Conservation (phyloP, 2,329 filamentous ascomycete species). For the Plenodomus biglobosus region DNA sequence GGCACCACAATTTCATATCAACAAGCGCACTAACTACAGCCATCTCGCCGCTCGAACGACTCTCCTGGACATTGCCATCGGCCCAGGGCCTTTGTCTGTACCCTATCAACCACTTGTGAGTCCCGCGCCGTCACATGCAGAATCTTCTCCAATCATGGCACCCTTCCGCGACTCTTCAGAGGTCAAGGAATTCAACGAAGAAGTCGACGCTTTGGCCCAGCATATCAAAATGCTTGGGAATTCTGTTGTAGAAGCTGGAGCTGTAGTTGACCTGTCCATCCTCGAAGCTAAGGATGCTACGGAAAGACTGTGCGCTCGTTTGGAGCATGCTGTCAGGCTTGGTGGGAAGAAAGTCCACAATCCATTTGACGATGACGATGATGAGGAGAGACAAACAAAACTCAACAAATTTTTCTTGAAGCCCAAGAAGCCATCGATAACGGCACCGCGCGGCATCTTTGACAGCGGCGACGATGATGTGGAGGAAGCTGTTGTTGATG, state of each 20-base stretch:
- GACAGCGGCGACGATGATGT: constrained; percentile 10
- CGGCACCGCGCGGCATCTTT: constrained; percentile 12
- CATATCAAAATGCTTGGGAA: constrained; percentile 52
- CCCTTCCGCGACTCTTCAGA: constrained; percentile 26
- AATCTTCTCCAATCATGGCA: constrained; percentile 17
- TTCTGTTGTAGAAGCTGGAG: constrained; percentile 73
- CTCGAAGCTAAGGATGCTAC: constrained; percentile 76
- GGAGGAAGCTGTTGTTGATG: background rate
- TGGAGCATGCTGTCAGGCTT: constrained; percentile 71
- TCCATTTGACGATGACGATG: constrained; percentile 44
- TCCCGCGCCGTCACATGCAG: constrained; percentile 24
- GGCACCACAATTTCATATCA: constrained; percentile 55
- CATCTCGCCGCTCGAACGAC: constrained; percentile 65
- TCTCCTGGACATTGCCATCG: constrained; percentile 74
- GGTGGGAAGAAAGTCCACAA: constrained; percentile 47
- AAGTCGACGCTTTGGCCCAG: constrained; percentile 67
- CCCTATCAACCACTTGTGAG: constrained; percentile 35
- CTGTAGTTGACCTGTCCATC: constrained; percentile 56
- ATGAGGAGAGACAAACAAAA: constrained; percentile 55
- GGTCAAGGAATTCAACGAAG: constrained; percentile 64
- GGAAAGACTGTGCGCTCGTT: constrained; percentile 72
- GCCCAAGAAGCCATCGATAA: constrained; percentile 3
- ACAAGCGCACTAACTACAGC: constrained; percentile 64
- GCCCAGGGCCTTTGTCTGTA: constrained; percentile 56
- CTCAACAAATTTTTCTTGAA: constrained; percentile 18